Evolutionary conservation across 1,139 yeast species (phyloP).

Genomic region (Geotrichum carabidarum): DNA sequence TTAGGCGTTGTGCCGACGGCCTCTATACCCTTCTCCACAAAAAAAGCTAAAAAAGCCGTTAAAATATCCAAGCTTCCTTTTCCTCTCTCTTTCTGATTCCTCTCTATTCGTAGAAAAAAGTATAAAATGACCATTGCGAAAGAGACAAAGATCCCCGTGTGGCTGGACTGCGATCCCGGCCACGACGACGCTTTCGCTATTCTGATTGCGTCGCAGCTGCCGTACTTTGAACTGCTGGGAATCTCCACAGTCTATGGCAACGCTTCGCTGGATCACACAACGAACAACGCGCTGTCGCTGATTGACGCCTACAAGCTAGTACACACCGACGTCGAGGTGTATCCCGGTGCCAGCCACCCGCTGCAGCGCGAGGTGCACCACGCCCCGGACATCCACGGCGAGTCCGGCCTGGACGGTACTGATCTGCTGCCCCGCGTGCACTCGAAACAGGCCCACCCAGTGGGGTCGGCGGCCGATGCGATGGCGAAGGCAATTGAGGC

Average conservation of each 20-base stretch:
- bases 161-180: slow-evolving; percentile 95
- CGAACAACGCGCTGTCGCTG: slow-evolving; percentile 63
- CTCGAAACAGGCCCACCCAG: slow-evolving; percentile 35
- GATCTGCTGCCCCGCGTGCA: slow-evolving; percentile 50
- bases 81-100: not conserved
- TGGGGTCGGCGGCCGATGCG: slow-evolving; percentile 50
- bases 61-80: not conserved
- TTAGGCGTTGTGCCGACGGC: not conserved
- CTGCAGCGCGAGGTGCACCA: slow-evolving; percentile 44
- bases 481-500: slow-evolving; percentile 48
- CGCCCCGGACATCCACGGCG: slow-evolving; percentile 70
- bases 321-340: slow-evolving; percentile 52
- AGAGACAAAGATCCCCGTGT: slow-evolving; percentile 47
- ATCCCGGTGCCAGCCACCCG: slow-evolving; percentile 59
- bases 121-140: not conserved
- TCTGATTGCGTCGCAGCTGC: slow-evolving; percentile 55
- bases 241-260: slow-evolving; percentile 82
- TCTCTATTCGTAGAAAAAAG: not conserved
- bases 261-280: slow-evolving; percentile 61
- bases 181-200: slow-evolving; percentile 85
- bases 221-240: slow-evolving; percentile 59
- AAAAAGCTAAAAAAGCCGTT: not conserved
- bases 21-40: not conserved
- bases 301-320: slow-evolving; percentile 51
- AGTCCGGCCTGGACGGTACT: slow-evolving; percentile 70